These are phyloP conservation scores for Chalciporus sphaerocephalus DNA, from an alignment of 768 basidiomycete genomes.

Conservation along the genomic window DNA sequence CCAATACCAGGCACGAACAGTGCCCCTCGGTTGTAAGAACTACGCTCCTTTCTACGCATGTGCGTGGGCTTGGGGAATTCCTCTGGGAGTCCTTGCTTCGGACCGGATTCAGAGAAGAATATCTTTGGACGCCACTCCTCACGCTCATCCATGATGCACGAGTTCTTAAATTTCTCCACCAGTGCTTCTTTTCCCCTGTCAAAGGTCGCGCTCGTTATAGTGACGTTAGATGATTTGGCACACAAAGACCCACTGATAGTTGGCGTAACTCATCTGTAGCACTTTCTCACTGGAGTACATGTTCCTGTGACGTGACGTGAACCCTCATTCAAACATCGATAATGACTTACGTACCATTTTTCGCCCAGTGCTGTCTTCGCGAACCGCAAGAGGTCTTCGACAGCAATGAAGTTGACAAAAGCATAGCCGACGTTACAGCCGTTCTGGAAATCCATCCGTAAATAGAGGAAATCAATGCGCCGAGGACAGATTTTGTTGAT, in stretches of 20 bases:
- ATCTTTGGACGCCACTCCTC: constrained; percentile 83
- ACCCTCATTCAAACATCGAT: neutral
- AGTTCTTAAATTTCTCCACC: constrained; percentile 90
- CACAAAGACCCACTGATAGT: constrained; percentile 69
- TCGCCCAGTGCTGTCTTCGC: constrained; percentile 70
- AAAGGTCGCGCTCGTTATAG: constrained; percentile 3
- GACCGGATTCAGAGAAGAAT: constrained; percentile 69
- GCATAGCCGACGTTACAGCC: constrained; percentile 80
- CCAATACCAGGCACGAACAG: constrained; percentile 53
- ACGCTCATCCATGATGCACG: constrained; percentile 83
- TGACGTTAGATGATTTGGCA: constrained; percentile 2
- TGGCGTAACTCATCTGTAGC: constrained; percentile 87
- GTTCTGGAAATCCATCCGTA: constrained; percentile 82
- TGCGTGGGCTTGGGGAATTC: constrained; percentile 83
- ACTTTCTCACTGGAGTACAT: constrained; percentile 91
- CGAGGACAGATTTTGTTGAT: constrained; percentile 71
- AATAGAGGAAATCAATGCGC: constrained; percentile 80
- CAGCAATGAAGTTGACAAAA: constrained; percentile 85
- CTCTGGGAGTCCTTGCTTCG: constrained; percentile 68
- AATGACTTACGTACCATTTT: constrained; percentile 57
- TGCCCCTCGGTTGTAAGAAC: constrained; percentile 70
- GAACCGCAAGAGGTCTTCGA: constrained; percentile 72
- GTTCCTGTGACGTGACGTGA: constrained; percentile 51
- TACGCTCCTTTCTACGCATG: constrained; percentile 76
- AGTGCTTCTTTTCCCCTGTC: constrained; percentile 82